A percentile compares a stretch with the other conserved stretches of the same genome.
These are phyloP conservation scores for Balamuthia mandrillaris DNA, from an alignment of 208 protist species.

Conservation along the genomic window DNA sequence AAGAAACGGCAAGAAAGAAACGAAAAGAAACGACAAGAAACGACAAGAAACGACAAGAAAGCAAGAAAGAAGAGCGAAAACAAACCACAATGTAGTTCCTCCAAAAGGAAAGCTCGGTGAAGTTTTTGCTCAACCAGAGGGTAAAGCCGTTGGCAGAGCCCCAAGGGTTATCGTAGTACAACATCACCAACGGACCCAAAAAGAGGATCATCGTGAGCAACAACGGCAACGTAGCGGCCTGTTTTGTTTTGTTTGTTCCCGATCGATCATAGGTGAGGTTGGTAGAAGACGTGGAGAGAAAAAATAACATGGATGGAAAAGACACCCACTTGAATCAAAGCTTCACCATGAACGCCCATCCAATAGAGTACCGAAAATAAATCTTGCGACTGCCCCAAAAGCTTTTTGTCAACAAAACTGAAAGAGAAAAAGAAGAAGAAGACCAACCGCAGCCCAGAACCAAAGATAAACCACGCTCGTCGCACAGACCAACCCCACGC, in stretches of 20 bases:
- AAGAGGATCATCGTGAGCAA: constrained; percentile 32
- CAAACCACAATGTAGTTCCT: constrained; percentile 34
- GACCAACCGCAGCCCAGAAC: not conserved
- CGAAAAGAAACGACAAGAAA: no score
- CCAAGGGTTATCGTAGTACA: constrained; percentile 25
- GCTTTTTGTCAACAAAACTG: not conserved
- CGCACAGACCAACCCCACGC: constrained; percentile 2
- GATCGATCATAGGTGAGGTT: no score
- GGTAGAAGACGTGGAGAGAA: no score
- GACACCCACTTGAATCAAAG: not conserved
- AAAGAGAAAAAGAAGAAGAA: not conserved
- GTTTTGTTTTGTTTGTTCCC: no score
- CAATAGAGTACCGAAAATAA: not conserved
- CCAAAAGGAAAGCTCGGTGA: constrained; percentile 1
- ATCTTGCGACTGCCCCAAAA: not conserved
- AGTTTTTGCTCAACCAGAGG: not conserved
- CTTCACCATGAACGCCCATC: not conserved
- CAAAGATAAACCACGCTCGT: not conserved
- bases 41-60: no score
- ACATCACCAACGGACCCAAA: constrained; percentile 15
- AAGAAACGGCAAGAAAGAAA: no score
- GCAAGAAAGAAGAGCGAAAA: no score
- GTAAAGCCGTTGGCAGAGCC: not conserved
- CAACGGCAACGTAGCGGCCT: not conserved
- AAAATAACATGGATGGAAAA: not conserved